Base-by-base conservation (phyloP, 345 rosid genomes). In the Pugionium cornutum region DNA sequence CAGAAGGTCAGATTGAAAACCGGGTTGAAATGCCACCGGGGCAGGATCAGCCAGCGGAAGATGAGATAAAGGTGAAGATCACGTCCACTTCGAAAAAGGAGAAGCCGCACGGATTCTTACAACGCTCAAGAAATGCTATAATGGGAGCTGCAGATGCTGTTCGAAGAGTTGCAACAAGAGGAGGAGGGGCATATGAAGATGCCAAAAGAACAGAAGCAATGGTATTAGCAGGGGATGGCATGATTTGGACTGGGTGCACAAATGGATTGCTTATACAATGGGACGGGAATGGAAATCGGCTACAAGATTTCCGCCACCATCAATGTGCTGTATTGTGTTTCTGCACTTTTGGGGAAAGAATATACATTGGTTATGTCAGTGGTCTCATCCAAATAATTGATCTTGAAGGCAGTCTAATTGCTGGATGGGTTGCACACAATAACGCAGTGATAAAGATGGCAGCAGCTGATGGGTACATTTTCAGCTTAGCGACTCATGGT, bases 81-180 rank as follows among this genome's bases (percentile, higher is more conserved):
- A 87, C 82, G 56, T 79, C 92, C 52, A 49, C 81, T 43, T 76
- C 94, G 0, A 95, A 95, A 72, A 95, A 95, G 83, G 99, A 95
- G 72, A 95, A 91, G 79, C 57, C 96, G 2, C 91, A 83, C 25
- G 92, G 99, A 30, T 87, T 95, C 73, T 66, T 95, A 77, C 99
- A 91, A 71, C 89, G 99, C 33, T 95, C 98, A 8, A 86, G 99
- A 9, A 89, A 95, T 77, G 99, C 98, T 41, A 80, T 95, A 66
- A 80, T 89, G 86, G 99, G 99, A 80, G 99, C 99, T 31, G 99
- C 99, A 7, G 99, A 83, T 46, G 98, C 96, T 52, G 99, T 95
- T 63, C 85, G 96, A 31, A 82, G 98, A 45, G 98, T 84, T 49
- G 97, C 99, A 66, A 84, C 95, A 6, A 84, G 89, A 73, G 95